These are phyloP conservation scores for Chloromonas sp. DNA, from an alignment of 163 green algal species.

Conservation along the genomic window DNA sequence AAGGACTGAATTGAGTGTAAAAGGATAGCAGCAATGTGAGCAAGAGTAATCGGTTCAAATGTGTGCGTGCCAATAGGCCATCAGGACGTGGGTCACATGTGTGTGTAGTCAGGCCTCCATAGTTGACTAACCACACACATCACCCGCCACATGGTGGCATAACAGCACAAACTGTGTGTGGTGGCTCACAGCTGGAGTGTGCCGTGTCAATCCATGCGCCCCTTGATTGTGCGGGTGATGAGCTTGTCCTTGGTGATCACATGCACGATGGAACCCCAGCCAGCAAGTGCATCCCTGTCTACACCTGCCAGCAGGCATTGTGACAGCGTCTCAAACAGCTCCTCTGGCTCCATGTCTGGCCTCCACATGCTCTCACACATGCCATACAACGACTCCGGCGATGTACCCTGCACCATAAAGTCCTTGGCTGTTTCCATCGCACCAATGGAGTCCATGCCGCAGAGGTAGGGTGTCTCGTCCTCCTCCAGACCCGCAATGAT, in stretches of 20 bases:
- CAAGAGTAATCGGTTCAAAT: too few species aligned
- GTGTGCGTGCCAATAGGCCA: too few species aligned
- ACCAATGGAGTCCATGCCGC: constrained; percentile 89
- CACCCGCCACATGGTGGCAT: too few species aligned
- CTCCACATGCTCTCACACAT: constrained; percentile 95
- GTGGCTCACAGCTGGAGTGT: too few species aligned
- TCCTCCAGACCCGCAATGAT: constrained; percentile 90
- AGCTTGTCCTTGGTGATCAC: constrained; percentile 90
- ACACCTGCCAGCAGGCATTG: constrained; percentile 89
- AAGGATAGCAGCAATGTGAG: too few species aligned
- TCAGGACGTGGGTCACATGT: too few species aligned
- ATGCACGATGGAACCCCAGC: constrained; percentile 92
- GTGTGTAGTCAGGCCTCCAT: too few species aligned
- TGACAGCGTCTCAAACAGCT: constrained; percentile 90
- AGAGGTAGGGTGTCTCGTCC: constrained; percentile 88
- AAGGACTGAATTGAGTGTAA: too few species aligned
- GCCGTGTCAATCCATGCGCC: constrained; percentile 77
- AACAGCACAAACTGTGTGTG: too few species aligned
- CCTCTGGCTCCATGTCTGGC: constrained; percentile 86
- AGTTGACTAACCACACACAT: too few species aligned
- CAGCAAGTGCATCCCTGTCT: constrained; percentile 89
- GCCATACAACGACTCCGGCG: constrained; percentile 86
- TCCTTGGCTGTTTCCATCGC: constrained; percentile 84
- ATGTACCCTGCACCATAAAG: constrained; percentile 81
- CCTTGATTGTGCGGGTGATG: constrained; percentile 82